These are phyloP conservation scores for Cephaloascus fragrans DNA, from an alignment of 805 yeast species.

Conservation along the genomic window DNA sequence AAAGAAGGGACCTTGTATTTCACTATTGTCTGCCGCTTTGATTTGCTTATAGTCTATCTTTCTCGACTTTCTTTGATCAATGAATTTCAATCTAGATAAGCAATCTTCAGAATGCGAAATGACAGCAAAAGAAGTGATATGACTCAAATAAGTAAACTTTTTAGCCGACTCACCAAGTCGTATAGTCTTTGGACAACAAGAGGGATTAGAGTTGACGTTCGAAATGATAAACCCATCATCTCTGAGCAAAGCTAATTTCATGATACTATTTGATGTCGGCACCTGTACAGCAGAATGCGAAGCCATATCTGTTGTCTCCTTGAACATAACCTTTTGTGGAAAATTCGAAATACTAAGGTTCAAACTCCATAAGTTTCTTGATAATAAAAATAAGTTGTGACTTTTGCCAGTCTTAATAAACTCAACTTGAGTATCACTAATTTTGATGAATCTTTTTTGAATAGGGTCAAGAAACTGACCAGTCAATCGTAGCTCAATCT, in stretches of 20 bases:
- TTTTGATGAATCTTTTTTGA: background rate
- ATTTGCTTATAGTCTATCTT: background rate
- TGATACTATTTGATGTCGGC: background rate
- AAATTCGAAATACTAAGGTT: slow-evolving; percentile 9
- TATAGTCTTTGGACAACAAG: slow-evolving; percentile 11
- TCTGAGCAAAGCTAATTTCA: slow-evolving; percentile 5
- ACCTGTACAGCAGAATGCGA: slow-evolving; percentile 7
- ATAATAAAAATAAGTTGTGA: slow-evolving; percentile 7
- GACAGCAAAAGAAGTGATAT: slow-evolving; percentile 4
- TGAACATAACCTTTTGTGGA: slow-evolving; percentile 14
- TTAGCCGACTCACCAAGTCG: slow-evolving; percentile 13
- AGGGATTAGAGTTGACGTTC: slow-evolving; percentile 5
- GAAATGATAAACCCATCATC: slow-evolving; percentile 21
- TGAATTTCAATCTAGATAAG: background rate
- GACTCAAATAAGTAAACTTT: slow-evolving; percentile 12
- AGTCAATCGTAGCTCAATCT: background rate
- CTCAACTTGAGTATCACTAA: background rate
- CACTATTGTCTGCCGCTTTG: slow-evolving; percentile 1
- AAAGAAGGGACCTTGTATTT: too few relatives aligned
- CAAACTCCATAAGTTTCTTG: slow-evolving; percentile 16
- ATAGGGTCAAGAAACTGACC: background rate
- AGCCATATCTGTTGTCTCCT: slow-evolving; percentile 12
- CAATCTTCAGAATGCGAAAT: background rate
- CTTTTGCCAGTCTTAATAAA: background rate
- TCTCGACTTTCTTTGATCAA: slow-evolving; percentile 1